Conservation (phyloP, 441 rosid species). For the Brassica balearica region DNA sequence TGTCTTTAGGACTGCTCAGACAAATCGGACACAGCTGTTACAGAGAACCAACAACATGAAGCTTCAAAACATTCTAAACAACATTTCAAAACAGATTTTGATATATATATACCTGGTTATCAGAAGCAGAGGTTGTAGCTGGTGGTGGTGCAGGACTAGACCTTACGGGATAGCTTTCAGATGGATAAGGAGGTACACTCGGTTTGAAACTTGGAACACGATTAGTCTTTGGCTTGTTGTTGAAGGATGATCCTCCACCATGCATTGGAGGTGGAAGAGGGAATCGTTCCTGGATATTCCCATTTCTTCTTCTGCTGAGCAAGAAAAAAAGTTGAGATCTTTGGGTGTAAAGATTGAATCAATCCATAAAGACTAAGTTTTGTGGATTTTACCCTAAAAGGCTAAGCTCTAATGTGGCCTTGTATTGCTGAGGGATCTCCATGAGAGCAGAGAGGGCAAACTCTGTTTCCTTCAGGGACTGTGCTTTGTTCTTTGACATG, state of each 20-base stretch:
- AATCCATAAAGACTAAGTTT: conserved; percentile 5
- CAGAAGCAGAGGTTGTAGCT: conserved; percentile 55
- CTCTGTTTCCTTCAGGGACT: conserved; percentile 63
- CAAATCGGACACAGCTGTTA: conserved; percentile 87
- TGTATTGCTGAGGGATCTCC: conserved; percentile 84
- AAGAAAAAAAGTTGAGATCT: conserved; percentile 5
- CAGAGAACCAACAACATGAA: conserved; percentile 24
- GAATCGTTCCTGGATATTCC: conserved; percentile 60
- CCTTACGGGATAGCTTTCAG: conserved; percentile 51
- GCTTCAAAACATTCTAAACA: neutral
- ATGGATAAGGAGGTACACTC: conserved; percentile 48
- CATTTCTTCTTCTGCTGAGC: conserved; percentile 51
- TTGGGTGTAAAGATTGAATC: conserved; percentile 5
- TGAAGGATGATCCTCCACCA: conserved; percentile 52
- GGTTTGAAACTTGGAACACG: conserved; percentile 62
- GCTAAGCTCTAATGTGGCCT: conserved; percentile 70
- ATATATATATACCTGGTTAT: conserved; percentile 62
- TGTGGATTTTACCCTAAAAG: conserved; percentile 59
- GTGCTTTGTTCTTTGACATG: conserved; percentile 63
- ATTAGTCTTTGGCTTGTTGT: conserved; percentile 48
- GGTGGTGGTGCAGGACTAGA: conserved; percentile 53
- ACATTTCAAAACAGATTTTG: conserved; percentile 9
- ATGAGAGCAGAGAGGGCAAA: conserved; percentile 77
- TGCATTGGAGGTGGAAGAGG: conserved; percentile 85
- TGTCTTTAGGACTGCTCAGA: conserved; percentile 71